These are phyloP conservation scores for Coemansia reversa DNA, from an alignment of 192 early-diverging fungal genomes.

Conservation along the genomic window DNA sequence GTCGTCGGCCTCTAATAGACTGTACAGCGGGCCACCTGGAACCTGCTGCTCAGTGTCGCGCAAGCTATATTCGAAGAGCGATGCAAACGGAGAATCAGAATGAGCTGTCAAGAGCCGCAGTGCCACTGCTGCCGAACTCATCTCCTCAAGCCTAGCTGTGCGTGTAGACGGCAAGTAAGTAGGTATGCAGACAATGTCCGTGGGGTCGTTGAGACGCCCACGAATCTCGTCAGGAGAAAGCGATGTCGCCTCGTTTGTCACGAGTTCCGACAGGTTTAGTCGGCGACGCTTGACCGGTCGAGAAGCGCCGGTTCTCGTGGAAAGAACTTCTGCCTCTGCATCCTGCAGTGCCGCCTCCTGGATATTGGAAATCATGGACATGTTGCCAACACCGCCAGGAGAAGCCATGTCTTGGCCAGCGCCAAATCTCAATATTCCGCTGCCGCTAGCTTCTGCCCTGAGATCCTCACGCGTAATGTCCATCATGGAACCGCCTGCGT, in stretches of 20 bases:
- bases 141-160: slow-evolving; percentile 32
- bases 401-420: slow-evolving; percentile 25
- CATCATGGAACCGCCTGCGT: slow-evolving; percentile 13
- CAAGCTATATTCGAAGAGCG: slow-evolving; percentile 26
- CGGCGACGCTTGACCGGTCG: slow-evolving; percentile 40
- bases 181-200: slow-evolving; percentile 46
- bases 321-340: slow-evolving; percentile 45
- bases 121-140: slow-evolving; percentile 44
- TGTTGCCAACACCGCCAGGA: slow-evolving; percentile 17
- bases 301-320: slow-evolving; percentile 9
- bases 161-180: slow-evolving; percentile 38
- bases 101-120: slow-evolving; percentile 27
- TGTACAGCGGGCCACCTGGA: background rate
- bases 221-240: slow-evolving; percentile 41
- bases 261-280: slow-evolving; percentile 44
- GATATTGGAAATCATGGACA: slow-evolving; percentile 31
- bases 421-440: slow-evolving; percentile 30
- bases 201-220: slow-evolving; percentile 26
- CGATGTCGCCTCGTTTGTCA: slow-evolving; percentile 41
- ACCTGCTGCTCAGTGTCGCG: slow-evolving; percentile 28
- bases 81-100: slow-evolving; percentile 25
- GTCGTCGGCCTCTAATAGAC: slow-evolving; percentile 5
- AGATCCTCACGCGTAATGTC: slow-evolving; percentile 43
- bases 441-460: slow-evolving; percentile 9
- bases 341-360: slow-evolving; percentile 49